Evolutionary conservation across 2,329 filamentous ascomycete species (phyloP), one percentile per base, ranked within the genome.

Genomic region (Alternaria tenuissima): DNA sequence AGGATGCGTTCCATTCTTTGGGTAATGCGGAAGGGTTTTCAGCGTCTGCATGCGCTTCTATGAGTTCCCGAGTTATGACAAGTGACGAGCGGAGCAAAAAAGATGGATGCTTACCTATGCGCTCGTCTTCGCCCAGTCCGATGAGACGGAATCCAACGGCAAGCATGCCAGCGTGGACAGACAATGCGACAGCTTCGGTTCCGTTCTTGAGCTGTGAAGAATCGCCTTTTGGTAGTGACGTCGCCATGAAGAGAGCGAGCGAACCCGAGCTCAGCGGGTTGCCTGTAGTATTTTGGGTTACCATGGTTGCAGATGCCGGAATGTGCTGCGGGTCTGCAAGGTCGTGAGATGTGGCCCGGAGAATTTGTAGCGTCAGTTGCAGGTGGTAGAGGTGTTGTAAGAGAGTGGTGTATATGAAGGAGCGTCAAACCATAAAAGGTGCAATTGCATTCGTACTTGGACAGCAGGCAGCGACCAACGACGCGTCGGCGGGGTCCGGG

Each of bases 81-180:
- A 46, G 68, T 63, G 46, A 36, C 57, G 32, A n/a, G 9, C 4
- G 28, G 52, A 41, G 41, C 16, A n/a, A 49, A 53, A 47, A 16
- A 48, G 24, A 41, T 4, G 32, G 28, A 20, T 18, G 69, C 81
- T 61, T 79, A 92, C 91, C 86, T 65, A 91, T 87, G 48, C 83
- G 87, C 74, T 93, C 88, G 54, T 94, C 92, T 78, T 98, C 93
- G 48, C 90, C 86, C n/a, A 97, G 89, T 2, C 94, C 94, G 18
- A 93, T 80, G 3, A 98, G 84, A 54, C 89, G 86, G 77, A 97
- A 98, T 64, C 89, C 91, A 3, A 94, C 87, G 8, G 89, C 89
- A 24, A 87, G 77, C 88, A 98, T 91, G 71, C 89, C 93, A 4
- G 92, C 91, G 78, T 99, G 94, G 20, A 89, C 84, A 64, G 96